These are phyloP conservation scores for Mycosarcoma maydis DNA, from an alignment of 1,284 basidiomycete genomes.

Conservation along the genomic window DNA sequence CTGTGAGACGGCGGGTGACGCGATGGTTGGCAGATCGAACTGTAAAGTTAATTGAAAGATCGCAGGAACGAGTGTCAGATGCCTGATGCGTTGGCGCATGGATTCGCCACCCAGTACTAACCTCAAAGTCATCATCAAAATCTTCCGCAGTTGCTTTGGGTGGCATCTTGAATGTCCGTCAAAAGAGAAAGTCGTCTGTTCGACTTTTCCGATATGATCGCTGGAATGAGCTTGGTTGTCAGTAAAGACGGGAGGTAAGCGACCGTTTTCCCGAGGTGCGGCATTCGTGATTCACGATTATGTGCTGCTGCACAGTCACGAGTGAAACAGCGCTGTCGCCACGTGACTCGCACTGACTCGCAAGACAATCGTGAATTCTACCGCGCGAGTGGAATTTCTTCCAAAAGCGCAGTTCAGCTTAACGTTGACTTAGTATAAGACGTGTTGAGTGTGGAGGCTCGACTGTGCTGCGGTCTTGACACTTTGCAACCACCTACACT, in stretches of 20 bases:
- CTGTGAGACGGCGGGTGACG: slow-evolving; percentile 42
- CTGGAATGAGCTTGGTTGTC: not conserved
- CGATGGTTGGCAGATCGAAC: slow-evolving; percentile 57
- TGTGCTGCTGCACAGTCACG: slow-evolving; percentile 19
- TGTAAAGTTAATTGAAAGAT: slow-evolving; percentile 4
- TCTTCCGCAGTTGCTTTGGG: slow-evolving; percentile 61
- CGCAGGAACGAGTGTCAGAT: slow-evolving; percentile 1
- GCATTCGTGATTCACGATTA: not conserved
- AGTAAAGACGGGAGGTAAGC: too few relatives aligned
- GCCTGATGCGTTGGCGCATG: not conserved
- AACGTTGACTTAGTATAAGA: too few relatives aligned
- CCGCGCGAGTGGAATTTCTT: slow-evolving; percentile 36
- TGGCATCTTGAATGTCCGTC: slow-evolving; percentile 48
- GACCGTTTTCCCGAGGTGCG: too few relatives aligned
- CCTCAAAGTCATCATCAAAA: slow-evolving; percentile 66
- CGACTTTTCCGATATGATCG: not conserved
- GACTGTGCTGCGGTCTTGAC: slow-evolving; percentile 15
- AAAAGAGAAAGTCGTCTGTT: too few relatives aligned
- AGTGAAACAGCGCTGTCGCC: slow-evolving; percentile 6
- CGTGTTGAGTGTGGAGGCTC: too few relatives aligned
- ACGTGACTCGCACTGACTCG: slow-evolving; percentile 15
- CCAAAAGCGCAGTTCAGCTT: not conserved
- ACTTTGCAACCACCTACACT: not conserved
- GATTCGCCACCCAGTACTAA: slow-evolving; percentile 14
- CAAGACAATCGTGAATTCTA: not conserved